Conservation (phyloP, 1,284 basidiomycete genomes). For the Fomes fomentarius region DNA sequence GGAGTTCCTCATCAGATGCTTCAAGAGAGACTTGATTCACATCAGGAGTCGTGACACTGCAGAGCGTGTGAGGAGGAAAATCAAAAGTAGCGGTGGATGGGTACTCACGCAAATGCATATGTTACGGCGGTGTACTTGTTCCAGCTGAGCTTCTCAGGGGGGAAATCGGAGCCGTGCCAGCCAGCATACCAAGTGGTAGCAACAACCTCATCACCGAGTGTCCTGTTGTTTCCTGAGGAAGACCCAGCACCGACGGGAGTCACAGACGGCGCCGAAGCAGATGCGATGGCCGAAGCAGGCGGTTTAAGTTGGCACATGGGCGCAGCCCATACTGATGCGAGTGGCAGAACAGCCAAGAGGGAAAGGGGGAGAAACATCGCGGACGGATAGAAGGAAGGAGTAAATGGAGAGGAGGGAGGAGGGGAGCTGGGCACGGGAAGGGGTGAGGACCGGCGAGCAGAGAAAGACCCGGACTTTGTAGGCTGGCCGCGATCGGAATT, state of each 20-base stretch:
- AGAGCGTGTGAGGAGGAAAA: not conserved
- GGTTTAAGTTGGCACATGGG: constrained; percentile 32
- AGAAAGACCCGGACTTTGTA: not conserved
- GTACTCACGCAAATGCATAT: constrained; percentile 62
- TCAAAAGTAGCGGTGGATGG: not conserved
- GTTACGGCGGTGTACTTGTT: constrained; percentile 56
- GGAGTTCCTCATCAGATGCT: constrained; percentile 43
- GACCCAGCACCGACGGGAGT: constrained; percentile 8
- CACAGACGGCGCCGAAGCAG: constrained; percentile 10
- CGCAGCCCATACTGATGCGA: constrained; percentile 34
- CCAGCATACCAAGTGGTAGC: constrained; percentile 62
- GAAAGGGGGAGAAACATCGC: constrained; percentile 30
- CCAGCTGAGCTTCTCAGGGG: constrained; percentile 54
- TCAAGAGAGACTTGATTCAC: constrained; percentile 44
- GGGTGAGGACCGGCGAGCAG: not conserved
- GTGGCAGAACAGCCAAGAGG: constrained; percentile 26
- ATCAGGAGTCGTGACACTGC: constrained; percentile 48
- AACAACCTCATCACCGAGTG: constrained; percentile 33
- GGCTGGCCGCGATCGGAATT: not conserved
- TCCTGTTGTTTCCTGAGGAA: constrained; percentile 9
- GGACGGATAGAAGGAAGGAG: constrained; percentile 4
- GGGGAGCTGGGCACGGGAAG: not conserved
- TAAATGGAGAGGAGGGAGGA: constrained; percentile 2
- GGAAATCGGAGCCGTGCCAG: constrained; percentile 48
- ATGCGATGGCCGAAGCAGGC: constrained; percentile 13